Evolutionary conservation across 1,139 yeast genomes (phyloP).

Genomic region (Saccharomyces pastorianus): DNA sequence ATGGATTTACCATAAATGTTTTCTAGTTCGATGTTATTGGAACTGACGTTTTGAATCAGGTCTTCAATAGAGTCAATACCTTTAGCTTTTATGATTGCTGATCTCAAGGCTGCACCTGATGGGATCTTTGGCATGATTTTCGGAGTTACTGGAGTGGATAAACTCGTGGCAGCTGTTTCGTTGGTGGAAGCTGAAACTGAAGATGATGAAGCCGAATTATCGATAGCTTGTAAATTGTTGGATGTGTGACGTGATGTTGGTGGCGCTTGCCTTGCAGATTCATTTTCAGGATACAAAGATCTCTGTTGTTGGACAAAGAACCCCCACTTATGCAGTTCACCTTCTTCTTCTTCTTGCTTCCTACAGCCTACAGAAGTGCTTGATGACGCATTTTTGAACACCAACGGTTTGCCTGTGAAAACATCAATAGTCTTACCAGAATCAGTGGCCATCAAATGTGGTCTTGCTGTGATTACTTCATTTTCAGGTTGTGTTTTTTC

Average conservation of each 20-base stretch:
- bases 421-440: constrained; percentile 57
- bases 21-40: constrained; percentile 45
- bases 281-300: constrained; percentile 34
- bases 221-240: constrained; percentile 4
- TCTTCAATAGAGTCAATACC: constrained; percentile 66
- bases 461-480: constrained; percentile 25
- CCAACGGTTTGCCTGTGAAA: constrained; percentile 60
- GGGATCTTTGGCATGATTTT: constrained; percentile 38
- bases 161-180: constrained; percentile 9
- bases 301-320: constrained; percentile 57
- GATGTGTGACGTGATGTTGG: not conserved
- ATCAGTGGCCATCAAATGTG: constrained; percentile 59
- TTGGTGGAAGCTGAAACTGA: constrained; percentile 11
- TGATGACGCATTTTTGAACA: constrained; percentile 48
- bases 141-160: constrained; percentile 5
- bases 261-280: constrained; percentile 2
- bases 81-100: constrained; percentile 66
- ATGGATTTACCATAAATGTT: constrained; percentile 40
- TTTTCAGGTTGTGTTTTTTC: constrained; percentile 6
- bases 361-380: constrained; percentile 64
- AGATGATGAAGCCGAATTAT: constrained; percentile 8
- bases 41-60: constrained; percentile 55
- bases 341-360: constrained; percentile 80
- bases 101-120: constrained; percentile 65
- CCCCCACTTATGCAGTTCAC: constrained; percentile 79